Conservation (phyloP, 306 rosid genomes). For the Sicyos baderoa region DNA sequence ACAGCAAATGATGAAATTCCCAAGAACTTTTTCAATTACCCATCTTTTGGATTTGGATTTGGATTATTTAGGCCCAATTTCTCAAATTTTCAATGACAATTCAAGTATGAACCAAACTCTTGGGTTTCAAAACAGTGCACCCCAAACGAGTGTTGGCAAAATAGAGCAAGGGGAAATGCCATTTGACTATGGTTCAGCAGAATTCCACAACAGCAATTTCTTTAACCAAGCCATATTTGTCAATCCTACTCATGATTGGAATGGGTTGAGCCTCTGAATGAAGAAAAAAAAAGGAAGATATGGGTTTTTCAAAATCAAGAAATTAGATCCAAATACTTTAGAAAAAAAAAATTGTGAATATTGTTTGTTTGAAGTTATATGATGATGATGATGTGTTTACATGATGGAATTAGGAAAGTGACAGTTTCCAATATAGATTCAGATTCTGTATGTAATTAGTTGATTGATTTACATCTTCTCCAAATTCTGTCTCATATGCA, state of each 20-base stretch:
- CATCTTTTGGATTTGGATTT: conserved; percentile 61
- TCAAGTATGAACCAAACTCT: conserved; percentile 39
- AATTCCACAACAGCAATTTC: conserved; percentile 31
- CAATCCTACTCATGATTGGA: conserved; percentile 41
- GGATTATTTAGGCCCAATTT: conserved; percentile 76
- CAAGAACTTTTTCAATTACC: conserved; percentile 57
- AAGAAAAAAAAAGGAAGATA: not conserved
- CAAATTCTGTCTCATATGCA: not conserved
- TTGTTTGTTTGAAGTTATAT: conserved; percentile 1
- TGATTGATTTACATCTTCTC: not conserved
- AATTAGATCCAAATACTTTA: not conserved
- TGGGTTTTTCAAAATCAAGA: not conserved
- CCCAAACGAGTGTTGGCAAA: conserved; percentile 33
- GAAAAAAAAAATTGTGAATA: not conserved
- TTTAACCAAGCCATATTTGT: conserved; percentile 33
- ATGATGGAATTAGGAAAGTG: conserved; percentile 6
- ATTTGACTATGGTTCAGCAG: conserved; percentile 25
- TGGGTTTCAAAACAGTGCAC: conserved; percentile 44
- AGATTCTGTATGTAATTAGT: not conserved
- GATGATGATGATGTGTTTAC: not conserved
- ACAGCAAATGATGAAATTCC: conserved; percentile 51
- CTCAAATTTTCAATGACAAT: conserved; percentile 54
- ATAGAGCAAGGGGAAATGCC: conserved; percentile 30
- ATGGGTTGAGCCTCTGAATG: conserved; percentile 27
- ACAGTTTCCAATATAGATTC: conserved; percentile 1